phyloP scores from a whole-genome alignment of 345 rosid genomes.

The Luvunga scandens region DNA sequence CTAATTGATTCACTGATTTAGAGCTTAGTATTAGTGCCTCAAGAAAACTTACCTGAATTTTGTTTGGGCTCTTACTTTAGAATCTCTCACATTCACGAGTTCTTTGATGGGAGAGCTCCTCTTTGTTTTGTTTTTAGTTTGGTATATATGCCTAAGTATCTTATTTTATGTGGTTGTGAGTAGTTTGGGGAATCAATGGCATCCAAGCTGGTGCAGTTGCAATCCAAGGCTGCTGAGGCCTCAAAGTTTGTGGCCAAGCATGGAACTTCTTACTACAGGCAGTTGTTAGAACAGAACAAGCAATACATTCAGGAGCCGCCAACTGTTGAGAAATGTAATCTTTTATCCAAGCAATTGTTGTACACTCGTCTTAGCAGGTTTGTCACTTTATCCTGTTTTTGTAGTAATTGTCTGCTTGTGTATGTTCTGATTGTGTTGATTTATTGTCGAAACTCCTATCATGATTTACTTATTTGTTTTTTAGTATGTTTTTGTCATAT shows the following conservation, averaged over 20 bases:
- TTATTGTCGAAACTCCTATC: neutral
- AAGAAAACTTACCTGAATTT: neutral
- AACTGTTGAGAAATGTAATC: conserved; percentile 56
- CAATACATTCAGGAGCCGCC: conserved; percentile 63
- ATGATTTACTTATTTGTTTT: neutral
- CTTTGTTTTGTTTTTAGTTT: neutral
- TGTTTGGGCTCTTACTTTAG: neutral
- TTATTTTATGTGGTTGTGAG: neutral
- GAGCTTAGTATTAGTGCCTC: neutral
- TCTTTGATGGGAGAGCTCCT: neutral
- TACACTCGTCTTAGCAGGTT: conserved; percentile 82
- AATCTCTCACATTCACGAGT: neutral
- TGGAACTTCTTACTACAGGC: conserved; percentile 50
- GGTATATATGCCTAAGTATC: neutral
- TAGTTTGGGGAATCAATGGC: conserved; percentile 39
- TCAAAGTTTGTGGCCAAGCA: conserved; percentile 51
- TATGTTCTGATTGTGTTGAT: neutral
- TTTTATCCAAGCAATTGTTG: conserved; percentile 55
- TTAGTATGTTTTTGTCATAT: neutral
- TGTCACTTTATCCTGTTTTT: neutral
- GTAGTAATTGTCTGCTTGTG: neutral
- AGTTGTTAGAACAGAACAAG: conserved; percentile 65
- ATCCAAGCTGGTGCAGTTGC: conserved; percentile 53
- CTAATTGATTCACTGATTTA: neutral
- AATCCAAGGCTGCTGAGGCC: conserved; percentile 59